Conservation (phyloP, 495 filamentous ascomycete species). For the Beverwykella pulmonaria region DNA sequence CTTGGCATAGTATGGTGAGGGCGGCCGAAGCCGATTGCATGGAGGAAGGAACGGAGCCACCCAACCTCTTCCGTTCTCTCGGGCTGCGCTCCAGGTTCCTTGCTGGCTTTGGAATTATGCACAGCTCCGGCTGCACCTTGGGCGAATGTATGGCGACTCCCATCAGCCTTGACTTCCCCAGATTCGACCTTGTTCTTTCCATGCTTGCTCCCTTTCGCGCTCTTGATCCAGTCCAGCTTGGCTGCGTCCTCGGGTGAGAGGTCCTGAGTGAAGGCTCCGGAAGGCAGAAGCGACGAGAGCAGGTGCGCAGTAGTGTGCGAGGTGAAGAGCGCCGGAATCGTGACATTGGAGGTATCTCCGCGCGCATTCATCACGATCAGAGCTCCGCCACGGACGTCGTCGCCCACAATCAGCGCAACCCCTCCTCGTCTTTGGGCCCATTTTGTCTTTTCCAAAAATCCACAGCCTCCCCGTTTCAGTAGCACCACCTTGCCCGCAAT, state of each 20-base stretch:
- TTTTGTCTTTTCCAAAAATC: conserved; percentile 94
- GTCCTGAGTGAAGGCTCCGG: conserved; percentile 62
- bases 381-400: conserved; percentile 80
- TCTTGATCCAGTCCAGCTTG: conserved; percentile 38
- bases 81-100: conserved; percentile 18
- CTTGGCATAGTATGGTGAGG: conserved; percentile 37
- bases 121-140: conserved; percentile 19
- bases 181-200: conserved; percentile 22
- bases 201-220: conserved; percentile 25
- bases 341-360: conserved; percentile 91
- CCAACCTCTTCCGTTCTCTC: conserved; percentile 33
- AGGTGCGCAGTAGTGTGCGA: conserved; percentile 93
- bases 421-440: conserved; percentile 93
- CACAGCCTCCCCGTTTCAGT: conserved; percentile 89
- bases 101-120: conserved; percentile 27
- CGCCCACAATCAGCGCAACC: conserved; percentile 88
- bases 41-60: conserved; percentile 62
- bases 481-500: conserved; percentile 91
- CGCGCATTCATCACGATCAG: conserved; percentile 96
- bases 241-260: conserved; percentile 54
- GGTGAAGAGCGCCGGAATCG: conserved; percentile 92
- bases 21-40: conserved; percentile 57
- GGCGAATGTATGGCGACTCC: conserved; percentile 37
- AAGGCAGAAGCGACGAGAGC: conserved; percentile 83
- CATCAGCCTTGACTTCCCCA: conserved; percentile 18